A percentile compares a stretch with the other conserved stretches of the same genome.
Evolutionary conservation across 2,329 filamentous ascomycete genomes (phyloP).

Genomic region (Aaosphaeria arxii): DNA sequence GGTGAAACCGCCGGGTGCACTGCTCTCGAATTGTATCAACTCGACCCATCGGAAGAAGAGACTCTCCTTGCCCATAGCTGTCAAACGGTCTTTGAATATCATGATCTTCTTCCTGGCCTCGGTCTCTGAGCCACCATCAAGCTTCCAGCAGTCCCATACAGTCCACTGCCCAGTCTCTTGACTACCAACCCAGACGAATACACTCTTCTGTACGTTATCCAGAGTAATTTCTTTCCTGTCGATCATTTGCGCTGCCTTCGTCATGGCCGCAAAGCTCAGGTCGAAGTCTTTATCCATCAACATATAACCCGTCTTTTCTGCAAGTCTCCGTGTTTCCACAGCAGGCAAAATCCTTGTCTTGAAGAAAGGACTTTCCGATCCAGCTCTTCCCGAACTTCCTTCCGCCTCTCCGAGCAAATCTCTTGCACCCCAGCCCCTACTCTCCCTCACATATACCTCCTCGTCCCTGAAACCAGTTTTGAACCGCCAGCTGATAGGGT

Average conservation of each 20-base stretch:
- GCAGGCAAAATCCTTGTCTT: conserved; percentile 64
- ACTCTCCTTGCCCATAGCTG: conserved; percentile 76
- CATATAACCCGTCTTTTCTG: conserved; percentile 81
- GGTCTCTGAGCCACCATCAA: conserved; percentile 54
- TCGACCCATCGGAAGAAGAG: conserved; percentile 93
- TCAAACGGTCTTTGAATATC: conserved; percentile 73
- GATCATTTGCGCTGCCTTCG: conserved; percentile 67
- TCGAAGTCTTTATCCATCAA: conserved; percentile 85
- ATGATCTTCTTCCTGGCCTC: conserved; percentile 71
- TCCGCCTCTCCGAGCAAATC: conserved; percentile 50
- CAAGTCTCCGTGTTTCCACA: conserved; percentile 63
- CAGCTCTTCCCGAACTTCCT: conserved; percentile 47
- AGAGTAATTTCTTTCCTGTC: conserved; percentile 59
- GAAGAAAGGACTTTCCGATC: conserved; percentile 55
- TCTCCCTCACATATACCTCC: conserved; percentile 79
- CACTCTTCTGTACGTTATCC: conserved; percentile 68
- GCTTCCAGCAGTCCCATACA: conserved; percentile 60
- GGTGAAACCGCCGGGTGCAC: conserved; percentile 74
- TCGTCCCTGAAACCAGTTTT: conserved; percentile 70
- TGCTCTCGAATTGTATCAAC: conserved; percentile 83
- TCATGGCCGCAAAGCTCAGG: conserved; percentile 80
- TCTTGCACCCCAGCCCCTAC: conserved; percentile 66
- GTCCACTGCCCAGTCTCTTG: conserved; percentile 63
- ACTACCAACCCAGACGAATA: conserved; percentile 44
- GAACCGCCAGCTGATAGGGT: conserved; percentile 71